phyloP scores from a whole-genome alignment of 176 grass and related monocot species.

The Puccinellia tenuiflora region DNA sequence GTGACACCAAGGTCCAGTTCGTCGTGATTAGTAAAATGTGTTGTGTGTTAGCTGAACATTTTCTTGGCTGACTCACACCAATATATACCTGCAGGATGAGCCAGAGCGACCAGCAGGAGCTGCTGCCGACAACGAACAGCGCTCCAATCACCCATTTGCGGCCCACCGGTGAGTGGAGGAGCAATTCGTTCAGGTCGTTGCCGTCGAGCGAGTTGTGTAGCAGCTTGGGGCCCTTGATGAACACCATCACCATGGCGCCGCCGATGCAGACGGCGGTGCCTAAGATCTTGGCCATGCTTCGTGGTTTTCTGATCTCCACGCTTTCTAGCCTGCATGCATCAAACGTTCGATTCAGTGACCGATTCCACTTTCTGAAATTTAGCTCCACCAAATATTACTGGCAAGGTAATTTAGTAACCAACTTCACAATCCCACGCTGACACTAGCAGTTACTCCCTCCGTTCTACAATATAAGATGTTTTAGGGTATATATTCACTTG shows the following conservation, averaged over 20 bases:
- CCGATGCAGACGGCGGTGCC: slow-evolving; percentile 53
- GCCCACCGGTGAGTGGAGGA: not conserved
- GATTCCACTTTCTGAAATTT: not conserved
- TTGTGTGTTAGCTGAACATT: no score
- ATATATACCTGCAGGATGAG: slow-evolving; percentile 78
- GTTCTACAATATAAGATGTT: no score
- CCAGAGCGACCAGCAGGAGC: slow-evolving; percentile 70
- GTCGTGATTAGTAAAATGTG: no score
- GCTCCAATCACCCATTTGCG: slow-evolving; percentile 37
- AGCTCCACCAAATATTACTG: no score
- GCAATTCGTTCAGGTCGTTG: not conserved
- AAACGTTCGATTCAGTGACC: not conserved
- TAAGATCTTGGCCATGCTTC: slow-evolving; percentile 59
- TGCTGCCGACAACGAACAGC: slow-evolving; percentile 44
- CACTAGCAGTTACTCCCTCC: no score
- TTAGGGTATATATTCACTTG: no score
- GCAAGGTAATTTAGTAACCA: not conserved
- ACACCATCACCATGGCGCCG: slow-evolving; percentile 57
- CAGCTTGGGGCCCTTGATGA: slow-evolving; percentile 64
- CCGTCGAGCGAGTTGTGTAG: not conserved
- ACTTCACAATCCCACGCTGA: no score
- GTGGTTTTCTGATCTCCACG: slow-evolving; percentile 27
- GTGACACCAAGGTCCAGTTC: no score
- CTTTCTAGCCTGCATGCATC: slow-evolving; percentile 33
- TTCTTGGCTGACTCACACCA: no score